These are phyloP conservation scores for Coemansia sp. DNA, from an alignment of 192 early-diverging fungal species.

Conservation along the genomic window DNA sequence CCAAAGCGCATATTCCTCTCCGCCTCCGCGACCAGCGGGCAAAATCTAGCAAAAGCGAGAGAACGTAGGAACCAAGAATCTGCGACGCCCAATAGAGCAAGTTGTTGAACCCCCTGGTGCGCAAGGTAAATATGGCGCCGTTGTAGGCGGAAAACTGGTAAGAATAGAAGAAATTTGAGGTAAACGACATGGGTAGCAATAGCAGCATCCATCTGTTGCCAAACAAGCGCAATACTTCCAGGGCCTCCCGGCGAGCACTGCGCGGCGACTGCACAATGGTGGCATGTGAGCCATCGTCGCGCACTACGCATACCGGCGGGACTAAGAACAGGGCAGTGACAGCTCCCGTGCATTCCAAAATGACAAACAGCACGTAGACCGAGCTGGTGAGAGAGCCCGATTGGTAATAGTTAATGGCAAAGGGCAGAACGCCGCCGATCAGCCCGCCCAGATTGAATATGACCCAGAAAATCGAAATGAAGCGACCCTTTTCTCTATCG, in stretches of 20 bases:
- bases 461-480: conserved; percentile 78
- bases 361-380: conserved; percentile 70
- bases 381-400: conserved; percentile 55
- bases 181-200: conserved; percentile 67
- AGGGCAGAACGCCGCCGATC: conserved; percentile 66
- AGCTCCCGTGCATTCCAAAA: conserved; percentile 65
- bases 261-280: conserved; percentile 52
- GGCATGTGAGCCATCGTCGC: conserved; percentile 66
- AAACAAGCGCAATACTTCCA: conserved; percentile 58
- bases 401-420: conserved; percentile 62
- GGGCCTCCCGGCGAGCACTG: conserved; percentile 56
- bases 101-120: conserved; percentile 72
- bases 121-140: conserved; percentile 63
- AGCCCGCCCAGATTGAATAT: conserved; percentile 74
- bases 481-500: conserved; percentile 74
- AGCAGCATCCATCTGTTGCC: conserved; percentile 64
- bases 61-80: conserved; percentile 62
- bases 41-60: conserved; percentile 63
- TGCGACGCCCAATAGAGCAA: conserved; percentile 73
- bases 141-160: conserved; percentile 63
- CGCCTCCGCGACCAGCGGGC: conserved; percentile 52
- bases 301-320: conserved; percentile 57
- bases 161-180: conserved; percentile 76
- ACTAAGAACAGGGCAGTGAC: conserved; percentile 56
- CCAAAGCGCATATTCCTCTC: conserved; percentile 57